phyloP scores from a whole-genome alignment of 805 yeast genomes.

The Candida adriatica region DNA sequence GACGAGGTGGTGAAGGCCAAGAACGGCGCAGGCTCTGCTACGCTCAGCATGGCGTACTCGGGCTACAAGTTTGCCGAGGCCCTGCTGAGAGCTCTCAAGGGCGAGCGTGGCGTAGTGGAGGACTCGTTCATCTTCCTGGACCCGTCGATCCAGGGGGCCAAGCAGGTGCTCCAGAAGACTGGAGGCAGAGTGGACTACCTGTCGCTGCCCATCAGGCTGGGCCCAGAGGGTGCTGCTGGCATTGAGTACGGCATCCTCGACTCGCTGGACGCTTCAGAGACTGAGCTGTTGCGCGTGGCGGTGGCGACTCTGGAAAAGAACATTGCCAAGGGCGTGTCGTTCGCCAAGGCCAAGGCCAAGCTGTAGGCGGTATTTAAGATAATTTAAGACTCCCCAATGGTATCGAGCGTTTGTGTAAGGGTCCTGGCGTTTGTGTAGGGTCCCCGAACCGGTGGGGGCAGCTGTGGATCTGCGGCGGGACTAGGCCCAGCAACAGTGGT shows the following conservation, averaged over 20 bases:
- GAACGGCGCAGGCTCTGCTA: slow-evolving; percentile 92
- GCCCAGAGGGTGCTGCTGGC: slow-evolving; percentile 46
- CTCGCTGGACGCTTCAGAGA: slow-evolving; percentile 44
- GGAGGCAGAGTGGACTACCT: slow-evolving; percentile 35
- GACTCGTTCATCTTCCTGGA: slow-evolving; percentile 49
- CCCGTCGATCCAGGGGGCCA: slow-evolving; percentile 19
- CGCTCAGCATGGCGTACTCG: slow-evolving; percentile 93
- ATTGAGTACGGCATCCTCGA: slow-evolving; percentile 49
- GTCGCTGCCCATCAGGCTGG: slow-evolving; percentile 56
- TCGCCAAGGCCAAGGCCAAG: slow-evolving; percentile 27
- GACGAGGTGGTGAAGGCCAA: slow-evolving; percentile 96
- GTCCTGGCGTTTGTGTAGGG: too few relatives aligned
- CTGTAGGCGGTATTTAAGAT: too few relatives aligned
- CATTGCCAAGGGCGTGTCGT: slow-evolving; percentile 52
- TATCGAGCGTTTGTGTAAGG: too few relatives aligned
- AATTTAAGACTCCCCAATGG: too few relatives aligned
- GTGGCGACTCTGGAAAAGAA: slow-evolving; percentile 46
- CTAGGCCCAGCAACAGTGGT: too few relatives aligned
- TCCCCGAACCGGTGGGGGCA: too few relatives aligned
- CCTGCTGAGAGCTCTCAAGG: slow-evolving; percentile 27
- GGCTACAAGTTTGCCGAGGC: slow-evolving; percentile 73
- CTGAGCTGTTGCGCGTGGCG: slow-evolving; percentile 48
- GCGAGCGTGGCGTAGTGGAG: slow-evolving; percentile 32
- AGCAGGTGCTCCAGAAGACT: slow-evolving; percentile 18
- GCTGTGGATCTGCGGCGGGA: too few relatives aligned